Conservation (phyloP, 306 rosid species). For the Benincasa hispida region DNA sequence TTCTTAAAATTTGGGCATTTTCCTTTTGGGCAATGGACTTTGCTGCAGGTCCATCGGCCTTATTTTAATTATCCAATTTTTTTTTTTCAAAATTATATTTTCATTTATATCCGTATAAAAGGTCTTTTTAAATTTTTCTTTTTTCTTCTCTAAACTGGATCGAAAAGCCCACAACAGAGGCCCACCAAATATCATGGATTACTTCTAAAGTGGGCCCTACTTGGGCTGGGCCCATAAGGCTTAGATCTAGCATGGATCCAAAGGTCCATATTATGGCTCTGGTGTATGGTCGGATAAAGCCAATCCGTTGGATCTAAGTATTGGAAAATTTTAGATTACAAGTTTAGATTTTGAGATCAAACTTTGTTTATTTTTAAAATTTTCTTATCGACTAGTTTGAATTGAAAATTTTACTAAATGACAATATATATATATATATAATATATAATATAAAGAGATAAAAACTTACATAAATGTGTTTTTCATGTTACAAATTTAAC, state of each 20-base stretch:
- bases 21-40: background rate
- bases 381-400: too few relatives aligned
- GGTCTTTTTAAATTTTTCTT: background rate
- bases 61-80: background rate
- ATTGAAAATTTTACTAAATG: too few relatives aligned
- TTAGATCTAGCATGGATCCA: background rate
- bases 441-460: too few relatives aligned
- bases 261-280: background rate
- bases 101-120: background rate
- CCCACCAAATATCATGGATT: slow-evolving; percentile 26
- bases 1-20: background rate
- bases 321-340: too few relatives aligned
- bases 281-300: background rate
- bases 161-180: slow-evolving; percentile 14
- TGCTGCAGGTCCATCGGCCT: background rate
- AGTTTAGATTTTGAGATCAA: too few relatives aligned
- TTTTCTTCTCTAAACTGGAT: background rate
- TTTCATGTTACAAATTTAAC: too few relatives aligned
- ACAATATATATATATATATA: too few relatives aligned
- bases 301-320: background rate
- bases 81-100: background rate
- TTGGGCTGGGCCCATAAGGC: background rate
- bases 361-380: too few relatives aligned
- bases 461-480: too few relatives aligned
- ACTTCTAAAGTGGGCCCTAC: slow-evolving; percentile 11